Conservation (phyloP, 164 flowering plant species). For the Sextonia rubra region DNA sequence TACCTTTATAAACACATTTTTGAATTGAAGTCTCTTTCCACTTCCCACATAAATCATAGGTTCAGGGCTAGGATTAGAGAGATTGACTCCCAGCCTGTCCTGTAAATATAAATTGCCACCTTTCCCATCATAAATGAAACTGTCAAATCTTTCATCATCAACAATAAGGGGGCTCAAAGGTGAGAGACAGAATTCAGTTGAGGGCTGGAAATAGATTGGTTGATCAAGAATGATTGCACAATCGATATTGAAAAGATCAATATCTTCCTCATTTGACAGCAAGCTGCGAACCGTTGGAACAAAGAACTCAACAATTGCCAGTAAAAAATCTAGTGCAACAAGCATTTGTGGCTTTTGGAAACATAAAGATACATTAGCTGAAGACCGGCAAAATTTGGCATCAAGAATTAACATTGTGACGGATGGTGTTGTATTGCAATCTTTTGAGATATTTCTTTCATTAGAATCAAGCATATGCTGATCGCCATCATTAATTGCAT, state of each 20-base stretch:
- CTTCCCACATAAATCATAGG: slow-evolving; percentile 72
- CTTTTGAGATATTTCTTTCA: slow-evolving; percentile 11
- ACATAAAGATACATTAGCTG: slow-evolving; percentile 50
- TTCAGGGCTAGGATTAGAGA: slow-evolving; percentile 52
- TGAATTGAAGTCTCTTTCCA: slow-evolving; percentile 80
- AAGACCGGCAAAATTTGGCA: slow-evolving; percentile 57
- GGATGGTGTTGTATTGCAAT: slow-evolving; percentile 21
- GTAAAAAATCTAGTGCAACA: slow-evolving; percentile 93
- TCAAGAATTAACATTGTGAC: slow-evolving; percentile 90
- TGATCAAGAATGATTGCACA: slow-evolving; percentile 69
- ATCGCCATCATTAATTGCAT: slow-evolving; percentile 14
- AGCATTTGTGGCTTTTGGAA: slow-evolving; percentile 93
- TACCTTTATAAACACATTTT: slow-evolving; percentile 77
- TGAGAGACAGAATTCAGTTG: slow-evolving; percentile 57
- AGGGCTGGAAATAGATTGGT: slow-evolving; percentile 52
- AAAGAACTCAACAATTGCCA: slow-evolving; percentile 92
- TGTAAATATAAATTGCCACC: slow-evolving; percentile 66
- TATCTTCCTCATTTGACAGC: slow-evolving; percentile 57
- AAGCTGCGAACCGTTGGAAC: slow-evolving; percentile 63
- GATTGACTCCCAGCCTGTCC: slow-evolving; percentile 56
- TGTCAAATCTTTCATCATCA: slow-evolving; percentile 77
- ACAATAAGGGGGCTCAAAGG: slow-evolving; percentile 71
- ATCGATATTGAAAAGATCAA: slow-evolving; percentile 27
- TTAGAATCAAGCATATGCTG: slow-evolving; percentile 9
- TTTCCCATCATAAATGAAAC: slow-evolving; percentile 79